Evolutionary conservation across 2,329 filamentous ascomycete genomes (phyloP), one percentile per base, ranked within the genome.

Genomic region (Aspergillus awamori): DNA sequence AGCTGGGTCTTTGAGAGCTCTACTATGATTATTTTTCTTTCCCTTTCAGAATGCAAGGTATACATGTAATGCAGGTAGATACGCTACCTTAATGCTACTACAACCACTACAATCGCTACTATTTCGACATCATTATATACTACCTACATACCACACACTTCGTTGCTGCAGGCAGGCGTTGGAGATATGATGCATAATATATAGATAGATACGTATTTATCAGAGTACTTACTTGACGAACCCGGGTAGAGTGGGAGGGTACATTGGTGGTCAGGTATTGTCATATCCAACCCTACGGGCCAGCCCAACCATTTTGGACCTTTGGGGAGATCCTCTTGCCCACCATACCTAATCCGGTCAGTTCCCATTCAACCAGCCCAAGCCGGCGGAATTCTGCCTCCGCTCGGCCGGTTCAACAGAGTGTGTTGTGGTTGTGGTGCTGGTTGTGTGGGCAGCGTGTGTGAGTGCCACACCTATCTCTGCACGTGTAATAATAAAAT

Each of bases 271-370:
- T 47, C 39, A 47, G 30, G 65, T 68, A 68, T 62, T 65, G 60
- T 68, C 62, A 65, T 58, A 26, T 49, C 51, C 57, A 56, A 45
- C 43, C 26, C 39, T 22, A 45, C 33, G 63, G 65, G 62, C 66
- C 69, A 71, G 68, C 73, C 72, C 75, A 76, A 75, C 74, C 71
- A 64, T 74, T 67, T 74, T 71, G 64, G 68, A 67, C 63, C 66
- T 72, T 72, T 74, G 74, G 73, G 73, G 73, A 65, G 65, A 57
- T 65, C 53, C 61, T 61, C 49, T 57, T 59, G 55, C 58, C 57
- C 70, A 68, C 75, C 74, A 77, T 69, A 63, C 76, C 74, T 13
- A 20, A 71, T 77, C 64, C 53, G 70, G 72, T 58, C 66, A 62
- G 43, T 63, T 69, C 65, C 61, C 61, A 62, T 72, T 74, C 72